Base-by-base conservation (phyloP, 176 grass and related monocot genomes). In the Aegilops umbellulata region DNA sequence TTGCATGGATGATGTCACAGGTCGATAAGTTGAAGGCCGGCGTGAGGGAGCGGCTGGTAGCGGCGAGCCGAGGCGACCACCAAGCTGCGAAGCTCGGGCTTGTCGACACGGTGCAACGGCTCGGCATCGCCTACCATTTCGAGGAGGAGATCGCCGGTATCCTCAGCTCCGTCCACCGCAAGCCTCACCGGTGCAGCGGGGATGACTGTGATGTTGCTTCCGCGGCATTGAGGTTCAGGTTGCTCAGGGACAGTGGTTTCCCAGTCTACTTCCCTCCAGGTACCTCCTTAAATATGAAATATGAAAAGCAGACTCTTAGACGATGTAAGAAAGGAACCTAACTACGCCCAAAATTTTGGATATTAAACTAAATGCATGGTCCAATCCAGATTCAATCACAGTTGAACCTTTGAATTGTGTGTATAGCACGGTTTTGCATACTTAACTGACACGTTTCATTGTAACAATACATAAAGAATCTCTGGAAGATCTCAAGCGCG, bases 91-190 rank as follows among this genome's bases (percentile, higher is more conserved):
- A 58, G 53, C 87, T 92, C 55, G 26, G 39, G 29, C 77, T 85
- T 16, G 66, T 92, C 5, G 89, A 94, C 19, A 85, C 70, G 0
- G 22, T 90, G 65, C 87, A 90, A 82, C 85, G 87, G 63, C 92
- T 94, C 0, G 87, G 87, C 20, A n/a, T 92, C 15, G 77, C 90
- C 3, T 87, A 89, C 80, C 92, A 88, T 49, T 94, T 94, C 2
- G 72, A 89, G 4, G 27, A 74, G 11, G 87, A 92, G 47, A 86
- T 94, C 44, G 25, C 12, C 24, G 14, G 20, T n/a, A 58, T 83
- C 20, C 84, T 89, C 35, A 69, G 9, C 10, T 82, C 87, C 6
- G n/a, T 85, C 13, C 68, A 77, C 27, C 26, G 0, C 1, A 30
- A 72, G 7, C 14, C 31, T 15, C 8, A 10, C 66, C 2, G 10